Evolutionary conservation across 2,329 filamentous ascomycete genomes (phyloP).

Genomic region (Aspergillus brunneoviolaceus): DNA sequence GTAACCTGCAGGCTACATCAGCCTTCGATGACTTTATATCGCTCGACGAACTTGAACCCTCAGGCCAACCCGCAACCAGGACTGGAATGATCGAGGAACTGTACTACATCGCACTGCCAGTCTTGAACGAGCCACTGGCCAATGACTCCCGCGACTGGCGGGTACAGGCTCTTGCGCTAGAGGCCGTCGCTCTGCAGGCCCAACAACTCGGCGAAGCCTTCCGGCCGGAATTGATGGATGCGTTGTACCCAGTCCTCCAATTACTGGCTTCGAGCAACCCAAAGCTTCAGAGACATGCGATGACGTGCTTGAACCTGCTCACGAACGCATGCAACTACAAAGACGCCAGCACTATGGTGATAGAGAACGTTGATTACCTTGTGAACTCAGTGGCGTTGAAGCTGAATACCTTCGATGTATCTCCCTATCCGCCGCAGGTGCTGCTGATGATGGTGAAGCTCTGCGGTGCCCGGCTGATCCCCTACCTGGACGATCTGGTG

Average conservation of each 20-base stretch:
- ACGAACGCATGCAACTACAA: slow-evolving; percentile 71
- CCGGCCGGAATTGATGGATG: slow-evolving; percentile 81
- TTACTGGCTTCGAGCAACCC: slow-evolving; percentile 71
- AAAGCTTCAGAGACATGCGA: slow-evolving; percentile 74
- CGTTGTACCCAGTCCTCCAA: slow-evolving; percentile 88
- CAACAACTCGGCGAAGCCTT: slow-evolving; percentile 66
- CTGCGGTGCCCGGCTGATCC: slow-evolving; percentile 76
- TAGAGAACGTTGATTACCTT: slow-evolving; percentile 94
- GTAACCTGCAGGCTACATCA: slow-evolving; percentile 51
- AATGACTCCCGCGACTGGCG: slow-evolving; percentile 62
- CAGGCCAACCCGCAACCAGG: slow-evolving; percentile 25
- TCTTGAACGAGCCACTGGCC: slow-evolving; percentile 39
- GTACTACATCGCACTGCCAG: slow-evolving; percentile 44
- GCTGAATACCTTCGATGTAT: slow-evolving; percentile 88
- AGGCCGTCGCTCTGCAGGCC: slow-evolving; percentile 75
- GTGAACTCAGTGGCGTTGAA: slow-evolving; percentile 88
- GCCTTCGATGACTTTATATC: slow-evolving; percentile 68
- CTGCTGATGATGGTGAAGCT: slow-evolving; percentile 91
- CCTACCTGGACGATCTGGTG: slow-evolving; percentile 88
- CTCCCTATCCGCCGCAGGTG: slow-evolving; percentile 85
- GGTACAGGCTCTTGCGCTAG: slow-evolving; percentile 74
- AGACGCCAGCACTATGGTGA: slow-evolving; percentile 73
- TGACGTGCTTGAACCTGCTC: slow-evolving; percentile 78
- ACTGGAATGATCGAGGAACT: slow-evolving; percentile 45
- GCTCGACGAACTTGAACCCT: slow-evolving; percentile 44